Evolutionary conservation across 2,329 filamentous ascomycete species (phyloP).

Genomic region (Phialocephala subalpina): DNA sequence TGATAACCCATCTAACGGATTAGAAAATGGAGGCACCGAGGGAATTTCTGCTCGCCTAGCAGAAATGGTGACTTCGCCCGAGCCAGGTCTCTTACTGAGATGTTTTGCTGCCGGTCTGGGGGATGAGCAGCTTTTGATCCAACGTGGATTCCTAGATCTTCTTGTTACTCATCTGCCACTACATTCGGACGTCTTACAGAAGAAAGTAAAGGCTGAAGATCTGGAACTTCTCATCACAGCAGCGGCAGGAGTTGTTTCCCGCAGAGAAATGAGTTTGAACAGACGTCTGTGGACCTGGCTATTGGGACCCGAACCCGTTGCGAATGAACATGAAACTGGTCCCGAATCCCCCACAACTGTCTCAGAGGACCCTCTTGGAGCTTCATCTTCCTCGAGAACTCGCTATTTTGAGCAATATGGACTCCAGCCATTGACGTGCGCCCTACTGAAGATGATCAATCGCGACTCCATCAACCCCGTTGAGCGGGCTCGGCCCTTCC

Average conservation of each 20-base stretch:
- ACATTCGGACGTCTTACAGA: slow-evolving; percentile 81
- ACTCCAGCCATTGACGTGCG: slow-evolving; percentile 74
- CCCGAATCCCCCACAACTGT: slow-evolving; percentile 52
- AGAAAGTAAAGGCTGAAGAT: slow-evolving; percentile 75
- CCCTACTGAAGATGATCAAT: slow-evolving; percentile 80
- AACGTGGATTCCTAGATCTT: slow-evolving; percentile 92
- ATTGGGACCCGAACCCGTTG: slow-evolving; percentile 75
- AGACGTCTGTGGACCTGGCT: slow-evolving; percentile 96
- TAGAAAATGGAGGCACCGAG: slow-evolving; percentile 42
- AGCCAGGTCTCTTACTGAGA: slow-evolving; percentile 88
- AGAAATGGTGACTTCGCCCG: slow-evolving; percentile 81
- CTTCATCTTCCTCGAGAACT: slow-evolving; percentile 61
- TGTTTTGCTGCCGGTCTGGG: slow-evolving; percentile 90
- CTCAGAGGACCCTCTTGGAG: slow-evolving; percentile 36
- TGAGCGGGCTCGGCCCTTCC: slow-evolving; percentile 84
- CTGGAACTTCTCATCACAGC: slow-evolving; percentile 83
- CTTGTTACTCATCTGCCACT: slow-evolving; percentile 90
- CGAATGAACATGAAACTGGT: slow-evolving; percentile 55
- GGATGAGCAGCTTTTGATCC: slow-evolving; percentile 90
- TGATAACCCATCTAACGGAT: slow-evolving; percentile 39
- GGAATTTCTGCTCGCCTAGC: slow-evolving; percentile 60
- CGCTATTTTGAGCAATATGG: slow-evolving; percentile 87
- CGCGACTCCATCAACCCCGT: slow-evolving; percentile 58
- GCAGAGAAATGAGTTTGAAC: slow-evolving; percentile 97
- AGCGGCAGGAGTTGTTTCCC: slow-evolving; percentile 84